Percentiles rank a stretch among this genome's conserved stretches.
Evolutionary conservation across 1,139 yeast genomes (phyloP).

Genomic region (Blastobotrys apis): DNA sequence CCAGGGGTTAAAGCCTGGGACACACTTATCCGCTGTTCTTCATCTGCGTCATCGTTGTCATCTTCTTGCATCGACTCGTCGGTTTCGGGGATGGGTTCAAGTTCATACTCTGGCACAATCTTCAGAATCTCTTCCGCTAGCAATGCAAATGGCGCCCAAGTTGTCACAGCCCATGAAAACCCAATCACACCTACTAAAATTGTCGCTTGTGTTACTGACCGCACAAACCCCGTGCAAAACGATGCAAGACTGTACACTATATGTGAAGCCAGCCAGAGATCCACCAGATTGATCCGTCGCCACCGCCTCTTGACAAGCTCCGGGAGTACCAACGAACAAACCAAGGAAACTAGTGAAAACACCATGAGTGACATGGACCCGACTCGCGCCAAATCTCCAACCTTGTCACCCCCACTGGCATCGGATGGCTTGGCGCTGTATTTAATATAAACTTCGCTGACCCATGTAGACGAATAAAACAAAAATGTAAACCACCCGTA

Average conservation of each 20-base stretch:
- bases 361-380: conserved; percentile 38
- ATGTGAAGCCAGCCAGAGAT: conserved; percentile 36
- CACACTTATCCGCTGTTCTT: not conserved
- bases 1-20: not conserved
- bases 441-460: conserved; percentile 38
- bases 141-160: conserved; percentile 42
- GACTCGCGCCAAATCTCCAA: conserved; percentile 38
- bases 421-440: conserved; percentile 15
- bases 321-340: conserved; percentile 35
- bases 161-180: conserved; percentile 40
- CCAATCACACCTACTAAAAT: conserved; percentile 36
- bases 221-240: conserved; percentile 31
- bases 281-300: conserved; percentile 20
- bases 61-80: not conserved
- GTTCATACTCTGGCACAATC: conserved; percentile 11
- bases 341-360: conserved; percentile 36
- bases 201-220: conserved; percentile 31
- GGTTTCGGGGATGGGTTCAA: not conserved
- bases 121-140: conserved; percentile 39
- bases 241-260: conserved; percentile 36
- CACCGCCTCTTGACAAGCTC: conserved; percentile 16
- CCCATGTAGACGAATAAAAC: conserved; percentile 41
- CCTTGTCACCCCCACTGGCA: conserved; percentile 19
- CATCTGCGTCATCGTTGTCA: conserved; percentile 6
- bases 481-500: conserved; percentile 39